Conservation (phyloP, 2,329 filamentous ascomycete species). For the Cucurbitaria berberidis region DNA sequence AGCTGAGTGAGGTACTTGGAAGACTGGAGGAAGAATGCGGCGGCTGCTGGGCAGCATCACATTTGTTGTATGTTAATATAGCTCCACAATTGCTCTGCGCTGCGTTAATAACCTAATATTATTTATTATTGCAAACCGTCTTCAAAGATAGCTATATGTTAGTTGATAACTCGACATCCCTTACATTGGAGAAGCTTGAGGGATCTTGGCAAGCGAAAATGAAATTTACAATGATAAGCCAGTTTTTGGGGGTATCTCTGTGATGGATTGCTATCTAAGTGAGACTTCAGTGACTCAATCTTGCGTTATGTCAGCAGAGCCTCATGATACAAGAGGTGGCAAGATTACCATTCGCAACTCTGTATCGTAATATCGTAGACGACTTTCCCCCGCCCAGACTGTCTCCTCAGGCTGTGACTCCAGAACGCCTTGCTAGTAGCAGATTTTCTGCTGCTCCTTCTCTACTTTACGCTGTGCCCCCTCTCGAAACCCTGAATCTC, state of each 20-base stretch:
- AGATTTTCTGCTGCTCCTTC: not conserved
- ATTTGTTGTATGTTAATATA: no score
- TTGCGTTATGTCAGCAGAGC: slow-evolving; percentile 3
- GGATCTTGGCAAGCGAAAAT: no score
- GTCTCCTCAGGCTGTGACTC: not conserved
- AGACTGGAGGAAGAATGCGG: no score
- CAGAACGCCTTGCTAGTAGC: not conserved
- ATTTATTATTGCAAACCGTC: no score
- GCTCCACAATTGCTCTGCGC: no score
- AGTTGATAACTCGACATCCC: no score
- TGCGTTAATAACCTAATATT: no score
- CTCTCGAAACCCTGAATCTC: not conserved
- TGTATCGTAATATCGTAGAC: slow-evolving; percentile 4
- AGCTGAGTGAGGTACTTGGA: not conserved
- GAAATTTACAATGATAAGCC: no score
- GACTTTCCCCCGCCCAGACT: not conserved
- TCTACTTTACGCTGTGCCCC: not conserved
- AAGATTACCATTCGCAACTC: slow-evolving; percentile 5
- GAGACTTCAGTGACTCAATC: not conserved
- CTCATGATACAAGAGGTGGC: not conserved
- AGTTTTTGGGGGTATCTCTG: not conserved
- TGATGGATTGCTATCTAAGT: not conserved
- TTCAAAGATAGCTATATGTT: no score
- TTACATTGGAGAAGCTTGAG: no score
- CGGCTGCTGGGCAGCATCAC: no score